Conservation (phyloP, 257 asterid species). For the Salvia miltiorrhiza region DNA sequence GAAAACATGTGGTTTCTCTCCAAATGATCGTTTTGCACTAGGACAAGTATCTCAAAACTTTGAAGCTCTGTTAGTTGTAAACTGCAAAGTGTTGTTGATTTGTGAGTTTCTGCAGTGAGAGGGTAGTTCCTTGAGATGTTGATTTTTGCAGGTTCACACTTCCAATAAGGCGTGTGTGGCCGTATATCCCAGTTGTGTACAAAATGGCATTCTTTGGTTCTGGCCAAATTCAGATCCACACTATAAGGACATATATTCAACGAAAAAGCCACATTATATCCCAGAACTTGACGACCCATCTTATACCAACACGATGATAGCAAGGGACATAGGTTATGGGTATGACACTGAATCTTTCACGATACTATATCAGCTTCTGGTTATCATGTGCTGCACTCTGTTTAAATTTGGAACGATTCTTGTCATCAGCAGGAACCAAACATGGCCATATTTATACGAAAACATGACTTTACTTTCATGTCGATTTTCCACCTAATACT, state of each 20-base stretch:
- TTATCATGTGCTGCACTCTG: not conserved
- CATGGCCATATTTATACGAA: not conserved
- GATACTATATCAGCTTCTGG: not conserved
- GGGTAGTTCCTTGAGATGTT: no score
- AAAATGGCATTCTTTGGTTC: slow-evolving; percentile 87
- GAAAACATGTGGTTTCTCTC: not conserved
- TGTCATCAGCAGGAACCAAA: no score
- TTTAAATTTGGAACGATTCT: not conserved
- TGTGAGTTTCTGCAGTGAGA: slow-evolving; percentile 4
- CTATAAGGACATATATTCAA: slow-evolving; percentile 46
- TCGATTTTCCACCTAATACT: not conserved
- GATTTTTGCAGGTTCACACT: slow-evolving; percentile 63
- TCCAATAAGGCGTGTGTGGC: slow-evolving; percentile 79
- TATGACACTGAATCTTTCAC: slow-evolving; percentile 22
- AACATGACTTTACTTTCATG: not conserved
- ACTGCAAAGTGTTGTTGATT: not conserved
- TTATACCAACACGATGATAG: slow-evolving; percentile 43
- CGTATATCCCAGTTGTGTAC: slow-evolving; percentile 79
- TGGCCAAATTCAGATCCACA: slow-evolving; percentile 84
- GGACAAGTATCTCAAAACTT: not conserved
- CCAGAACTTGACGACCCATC: slow-evolving; percentile 91
- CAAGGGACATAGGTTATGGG: slow-evolving; percentile 87
- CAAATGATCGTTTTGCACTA: not conserved
- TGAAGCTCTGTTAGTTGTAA: not conserved
- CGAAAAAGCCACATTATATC: slow-evolving; percentile 71